Percentiles rank a stretch among this genome's conserved stretches.
These are phyloP conservation scores for Coccomyxa sp. DNA, from an alignment of 139 green algal genomes.

Conservation along the genomic window DNA sequence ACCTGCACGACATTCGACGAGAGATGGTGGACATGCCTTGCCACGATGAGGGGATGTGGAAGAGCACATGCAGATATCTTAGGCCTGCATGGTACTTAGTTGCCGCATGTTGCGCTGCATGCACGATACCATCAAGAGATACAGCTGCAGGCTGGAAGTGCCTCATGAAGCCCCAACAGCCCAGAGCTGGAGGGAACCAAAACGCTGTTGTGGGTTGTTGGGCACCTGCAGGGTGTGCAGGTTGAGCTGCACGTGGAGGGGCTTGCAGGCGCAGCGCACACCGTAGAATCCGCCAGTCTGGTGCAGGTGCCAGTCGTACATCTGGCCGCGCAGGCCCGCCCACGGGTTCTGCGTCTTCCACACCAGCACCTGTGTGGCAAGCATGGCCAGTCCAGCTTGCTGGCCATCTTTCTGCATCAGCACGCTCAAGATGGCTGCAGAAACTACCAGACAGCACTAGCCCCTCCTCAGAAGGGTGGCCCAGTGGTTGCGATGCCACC, in stretches of 20 bases:
- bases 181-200: background rate
- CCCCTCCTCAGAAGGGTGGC: too few relatives aligned
- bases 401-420: too few relatives aligned
- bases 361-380: background rate
- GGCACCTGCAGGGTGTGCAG: background rate
- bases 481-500: too few relatives aligned
- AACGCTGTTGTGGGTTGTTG: too few relatives aligned
- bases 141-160: background rate
- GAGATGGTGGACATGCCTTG: too few relatives aligned
- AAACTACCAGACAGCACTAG: too few relatives aligned
- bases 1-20: background rate
- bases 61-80: too few relatives aligned
- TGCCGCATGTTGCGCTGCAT: background rate
- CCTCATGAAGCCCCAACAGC: background rate
- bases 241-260: conserved; percentile 6
- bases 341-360: conserved; percentile 11
- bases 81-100: too few relatives aligned
- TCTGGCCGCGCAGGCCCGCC: background rate
- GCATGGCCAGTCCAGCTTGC: too few relatives aligned
- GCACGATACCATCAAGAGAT: background rate
- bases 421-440: too few relatives aligned
- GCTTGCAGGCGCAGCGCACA: background rate
- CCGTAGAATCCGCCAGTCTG: background rate
- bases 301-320: conserved; percentile 1
- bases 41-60: too few relatives aligned